Base-by-base conservation (phyloP, 2,329 filamentous ascomycete genomes). In the Botrytis deweyae region DNA sequence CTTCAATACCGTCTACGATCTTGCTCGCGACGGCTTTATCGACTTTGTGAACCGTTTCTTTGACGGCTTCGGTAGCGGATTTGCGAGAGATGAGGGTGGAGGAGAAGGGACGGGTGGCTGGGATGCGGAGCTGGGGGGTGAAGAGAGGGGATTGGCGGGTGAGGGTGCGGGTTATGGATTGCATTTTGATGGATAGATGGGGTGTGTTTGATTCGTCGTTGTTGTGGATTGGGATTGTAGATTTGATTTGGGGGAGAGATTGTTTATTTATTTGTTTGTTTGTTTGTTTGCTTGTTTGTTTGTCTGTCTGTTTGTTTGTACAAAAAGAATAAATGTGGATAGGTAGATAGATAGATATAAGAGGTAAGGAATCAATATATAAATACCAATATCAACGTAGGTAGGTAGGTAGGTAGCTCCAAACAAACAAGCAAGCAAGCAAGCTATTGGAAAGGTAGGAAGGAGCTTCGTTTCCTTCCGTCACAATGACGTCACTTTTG, bases 11-110 rank as follows among this genome's bases (percentile, higher is more conserved):
- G 58, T 88, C 87, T 42, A 90, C 87, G 29, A 91, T 80, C 80
- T 89, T 90, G 80, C 89, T 87, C 74, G 87, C 86, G 61, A 91
- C 88, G 68, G 83, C 85, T 44, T 88, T 85, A 82, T 91, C 88
- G 9, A 90, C 88, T 9, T 82, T 83, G 82, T 91, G 89, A 73
- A 88, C 81, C 5, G 85, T 85, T 75, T 91, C 88, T 82, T 90
- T 91, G 16, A 72, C 44, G 12, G 46, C 58, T 40, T 72, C 36
- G 5, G 70, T 58, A 0, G 36, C 70, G 4, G 70, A 58, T 42
- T 72, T 65, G 7, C 25, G 64, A 10, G 36, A 16, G 6, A 4
- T 46, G n/a, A 20, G 18, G 36, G 61, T 61, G 0, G 36, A 42
- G 12, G 70, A 55, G 61, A 72, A 58, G 36, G 61, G 70, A n/a